Conservation (phyloP, 2,329 filamentous ascomycete species). For the Fusarium vanettenii region DNA sequence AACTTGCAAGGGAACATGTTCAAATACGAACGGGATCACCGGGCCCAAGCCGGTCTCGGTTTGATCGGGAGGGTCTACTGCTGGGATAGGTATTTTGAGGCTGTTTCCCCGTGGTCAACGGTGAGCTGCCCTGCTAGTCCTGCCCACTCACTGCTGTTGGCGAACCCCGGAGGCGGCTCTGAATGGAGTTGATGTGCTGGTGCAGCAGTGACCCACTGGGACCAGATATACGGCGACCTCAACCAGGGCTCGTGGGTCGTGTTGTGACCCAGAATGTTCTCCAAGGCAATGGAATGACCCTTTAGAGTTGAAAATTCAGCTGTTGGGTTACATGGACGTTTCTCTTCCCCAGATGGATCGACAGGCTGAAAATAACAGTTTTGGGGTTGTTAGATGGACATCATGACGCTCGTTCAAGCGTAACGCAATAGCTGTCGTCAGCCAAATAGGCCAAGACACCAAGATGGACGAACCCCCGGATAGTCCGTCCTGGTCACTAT, state of each 20-base stretch:
- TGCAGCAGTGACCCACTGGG: not conserved
- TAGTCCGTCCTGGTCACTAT: not conserved
- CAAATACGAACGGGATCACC: slow-evolving; percentile 4
- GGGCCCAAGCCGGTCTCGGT: not conserved
- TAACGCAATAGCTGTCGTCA: not conserved
- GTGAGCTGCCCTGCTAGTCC: not conserved
- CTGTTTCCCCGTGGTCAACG: not conserved
- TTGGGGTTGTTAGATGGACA: not conserved
- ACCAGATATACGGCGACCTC: not conserved
- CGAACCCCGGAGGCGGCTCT: not conserved
- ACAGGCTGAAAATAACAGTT: not conserved
- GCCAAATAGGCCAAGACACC: not conserved
- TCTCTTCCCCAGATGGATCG: not conserved
- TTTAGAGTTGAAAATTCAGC: not conserved
- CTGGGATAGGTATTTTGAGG: not conserved
- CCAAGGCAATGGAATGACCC: not conserved
- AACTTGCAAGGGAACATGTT: slow-evolving; percentile 2
- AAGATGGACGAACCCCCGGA: not conserved
- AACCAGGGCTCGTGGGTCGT: not conserved
- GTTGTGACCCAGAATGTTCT: not conserved
- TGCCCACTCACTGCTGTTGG: not conserved
- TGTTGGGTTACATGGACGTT: not conserved
- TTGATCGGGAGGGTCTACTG: not conserved
- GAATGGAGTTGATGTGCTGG: not conserved
- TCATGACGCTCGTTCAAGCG: not conserved